phyloP scores from a whole-genome alignment of 441 rosid genomes.

The Populus hybrid region DNA sequence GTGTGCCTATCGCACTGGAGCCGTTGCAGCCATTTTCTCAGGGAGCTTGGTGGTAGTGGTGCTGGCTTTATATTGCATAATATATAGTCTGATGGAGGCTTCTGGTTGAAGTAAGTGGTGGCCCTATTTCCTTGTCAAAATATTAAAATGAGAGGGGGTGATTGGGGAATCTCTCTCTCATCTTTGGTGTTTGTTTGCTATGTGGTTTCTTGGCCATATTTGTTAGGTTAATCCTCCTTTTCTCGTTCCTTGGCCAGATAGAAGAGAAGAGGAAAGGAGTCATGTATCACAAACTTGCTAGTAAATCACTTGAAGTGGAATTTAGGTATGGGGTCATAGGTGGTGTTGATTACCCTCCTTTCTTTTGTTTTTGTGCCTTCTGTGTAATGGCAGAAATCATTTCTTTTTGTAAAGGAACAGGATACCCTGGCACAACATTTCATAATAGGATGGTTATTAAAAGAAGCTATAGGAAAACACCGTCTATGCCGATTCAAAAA shows the following conservation, averaged over 20 bases:
- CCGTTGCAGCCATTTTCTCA: conserved; percentile 33
- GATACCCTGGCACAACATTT: neutral
- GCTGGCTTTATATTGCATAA: conserved; percentile 28
- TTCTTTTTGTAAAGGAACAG: neutral
- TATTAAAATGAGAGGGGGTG: conserved; percentile 19
- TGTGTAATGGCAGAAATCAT: conserved; percentile 18
- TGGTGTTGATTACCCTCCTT: neutral
- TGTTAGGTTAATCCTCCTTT: conserved; percentile 1
- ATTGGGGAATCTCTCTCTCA: conserved; percentile 12
- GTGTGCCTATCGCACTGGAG: conserved; percentile 74
- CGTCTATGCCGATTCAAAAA: too few species aligned
- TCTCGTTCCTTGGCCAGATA: too few species aligned
- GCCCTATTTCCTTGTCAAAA: conserved; percentile 16
- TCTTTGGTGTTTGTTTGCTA: neutral
- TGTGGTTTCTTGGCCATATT: neutral
- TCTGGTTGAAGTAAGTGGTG: conserved; percentile 38
- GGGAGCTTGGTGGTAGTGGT: conserved; percentile 11
- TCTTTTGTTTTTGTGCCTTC: conserved; percentile 3
- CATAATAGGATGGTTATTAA: neutral
- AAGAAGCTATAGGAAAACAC: too few species aligned
- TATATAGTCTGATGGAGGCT: conserved; percentile 27
- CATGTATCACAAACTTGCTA: neutral
- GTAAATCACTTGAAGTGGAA: too few species aligned
- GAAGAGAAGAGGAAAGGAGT: neutral
- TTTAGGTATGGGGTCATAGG: neutral